A percentile compares a stretch with the other conserved stretches of the same genome.
Conservation (phyloP, 2,329 filamentous ascomycete genomes). For the Thielaviopsis populi region DNA sequence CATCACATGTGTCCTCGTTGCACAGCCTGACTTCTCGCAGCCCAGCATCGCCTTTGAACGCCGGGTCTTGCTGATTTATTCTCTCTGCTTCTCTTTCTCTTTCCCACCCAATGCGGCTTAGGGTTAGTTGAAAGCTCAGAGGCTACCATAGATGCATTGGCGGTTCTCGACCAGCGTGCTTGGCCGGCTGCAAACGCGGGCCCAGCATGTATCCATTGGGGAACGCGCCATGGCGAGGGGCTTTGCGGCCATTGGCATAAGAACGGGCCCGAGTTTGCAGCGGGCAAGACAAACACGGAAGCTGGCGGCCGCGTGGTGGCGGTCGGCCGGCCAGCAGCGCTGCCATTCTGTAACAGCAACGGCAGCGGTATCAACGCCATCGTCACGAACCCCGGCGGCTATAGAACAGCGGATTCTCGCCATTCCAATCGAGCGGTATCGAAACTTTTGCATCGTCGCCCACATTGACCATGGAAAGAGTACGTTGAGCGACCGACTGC, state of each 20-base stretch:
- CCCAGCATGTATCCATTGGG: neutral
- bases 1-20: neutral
- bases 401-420: constrained; percentile 48
- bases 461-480: constrained; percentile 99
- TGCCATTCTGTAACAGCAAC: constrained; percentile 10
- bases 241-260: neutral
- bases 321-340: neutral
- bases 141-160: constrained; percentile 14
- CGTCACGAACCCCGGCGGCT: constrained; percentile 13
- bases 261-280: neutral
- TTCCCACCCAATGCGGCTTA: neutral
- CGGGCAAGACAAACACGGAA: neutral
- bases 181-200: constrained; percentile 8
- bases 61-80: neutral
- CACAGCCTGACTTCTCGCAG: neutral
- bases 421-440: constrained; percentile 64
- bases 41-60: neutral
- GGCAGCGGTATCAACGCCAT: constrained; percentile 11
- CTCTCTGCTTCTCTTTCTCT: neutral
- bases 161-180: constrained; percentile 14
- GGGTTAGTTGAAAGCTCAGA: constrained; percentile 8
- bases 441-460: constrained; percentile 97
- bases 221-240: neutral
- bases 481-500: constrained; percentile 78
- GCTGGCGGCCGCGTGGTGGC: constrained; percentile 7